Evolutionary conservation across 495 filamentous ascomycete species (phyloP), one percentile per base, ranked within the genome.

Genomic region (Aspergillus bertholletiae): DNA sequence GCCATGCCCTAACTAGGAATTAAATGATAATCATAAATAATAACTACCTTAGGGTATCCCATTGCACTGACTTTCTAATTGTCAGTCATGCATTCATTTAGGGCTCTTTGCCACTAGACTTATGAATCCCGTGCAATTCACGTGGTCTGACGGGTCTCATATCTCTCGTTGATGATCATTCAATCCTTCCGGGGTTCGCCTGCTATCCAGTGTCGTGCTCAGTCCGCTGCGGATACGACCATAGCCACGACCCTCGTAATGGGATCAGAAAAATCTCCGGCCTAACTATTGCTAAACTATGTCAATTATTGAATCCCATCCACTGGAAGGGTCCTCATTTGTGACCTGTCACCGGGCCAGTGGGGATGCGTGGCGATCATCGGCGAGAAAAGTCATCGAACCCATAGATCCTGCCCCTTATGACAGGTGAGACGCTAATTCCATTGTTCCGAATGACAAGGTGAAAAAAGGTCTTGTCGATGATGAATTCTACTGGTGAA

Each of bases 351-450:
- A 55, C 39, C 15, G 44, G 13, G 22, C 23, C 20, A 21, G 52
- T 41, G 45, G 35, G 35, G 24, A 48, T 46, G 30, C 51, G 35
- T 26, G 53, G 17, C 35, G 46, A 52, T 57, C 55, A 32, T 18
- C 45, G 27, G 15, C 48, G 44, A 46, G 39, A 43, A n/a, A n/a
- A n/a, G n/a, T n/a, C n/a, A n/a, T n/a, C n/a, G n/a, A n/a, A n/a
- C n/a, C n/a, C n/a, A n/a, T n/a, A n/a, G n/a, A n/a, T n/a, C n/a
- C n/a, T n/a, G n/a, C n/a, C n/a, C n/a, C n/a, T n/a, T n/a, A 47
- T 57, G 55, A 57, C 49, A 52, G 48, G 55, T 57, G 49, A 41
- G 48, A 51, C 37, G 55, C 49, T 23, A 47, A 46, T 26, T 28
- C 37, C 17, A 37, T 41, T 41, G 23, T 48, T 39, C 43, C 22